Evolutionary conservation across 495 filamentous ascomycete genomes (phyloP).

Genomic region (Xylaria cubensis): DNA sequence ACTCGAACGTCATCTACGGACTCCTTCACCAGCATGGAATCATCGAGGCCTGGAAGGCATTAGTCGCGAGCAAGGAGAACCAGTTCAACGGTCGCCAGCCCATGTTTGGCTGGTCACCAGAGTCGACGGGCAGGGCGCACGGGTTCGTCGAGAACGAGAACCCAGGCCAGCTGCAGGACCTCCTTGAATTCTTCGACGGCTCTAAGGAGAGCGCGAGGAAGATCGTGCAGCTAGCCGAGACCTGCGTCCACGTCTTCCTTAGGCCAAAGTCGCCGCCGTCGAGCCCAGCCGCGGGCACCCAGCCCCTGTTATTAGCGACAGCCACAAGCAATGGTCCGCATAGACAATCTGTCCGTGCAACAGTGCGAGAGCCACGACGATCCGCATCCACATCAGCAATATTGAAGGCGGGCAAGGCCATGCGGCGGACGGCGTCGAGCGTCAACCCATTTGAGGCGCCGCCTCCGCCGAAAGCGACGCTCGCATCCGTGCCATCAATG

Average conservation of each 20-base stretch:
- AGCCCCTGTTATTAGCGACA: neutral
- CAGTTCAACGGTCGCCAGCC: constrained; percentile 52
- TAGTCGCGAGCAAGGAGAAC: constrained; percentile 47
- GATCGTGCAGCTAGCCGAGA: constrained; percentile 50
- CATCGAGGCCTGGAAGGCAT: constrained; percentile 53
- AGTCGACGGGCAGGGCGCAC: constrained; percentile 54
- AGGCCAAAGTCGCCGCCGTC: constrained; percentile 35
- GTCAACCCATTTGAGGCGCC: constrained; percentile 5
- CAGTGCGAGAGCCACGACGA: constrained; percentile 33
- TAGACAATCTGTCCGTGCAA: constrained; percentile 16
- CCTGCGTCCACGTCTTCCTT: constrained; percentile 49
- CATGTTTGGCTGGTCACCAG: constrained; percentile 54
- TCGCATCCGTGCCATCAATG: constrained; percentile 25
- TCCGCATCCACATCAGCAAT: constrained; percentile 41
- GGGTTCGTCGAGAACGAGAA: constrained; percentile 56
- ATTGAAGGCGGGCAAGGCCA: constrained; percentile 24
- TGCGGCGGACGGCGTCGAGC: constrained; percentile 32
- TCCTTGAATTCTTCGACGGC: constrained; percentile 57
- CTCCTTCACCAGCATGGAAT: constrained; percentile 58
- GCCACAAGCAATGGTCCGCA: neutral
- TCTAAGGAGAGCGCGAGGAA: constrained; percentile 48
- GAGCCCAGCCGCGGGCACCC: constrained; percentile 12
- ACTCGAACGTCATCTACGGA: constrained; percentile 58
- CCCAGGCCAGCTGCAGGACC: constrained; percentile 56
- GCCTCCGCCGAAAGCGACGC: constrained; percentile 2